A percentile compares a stretch with the other conserved stretches of the same genome.
These are phyloP conservation scores for Balansia obtecta DNA, from an alignment of 2,329 filamentous ascomycete species.

Conservation along the genomic window DNA sequence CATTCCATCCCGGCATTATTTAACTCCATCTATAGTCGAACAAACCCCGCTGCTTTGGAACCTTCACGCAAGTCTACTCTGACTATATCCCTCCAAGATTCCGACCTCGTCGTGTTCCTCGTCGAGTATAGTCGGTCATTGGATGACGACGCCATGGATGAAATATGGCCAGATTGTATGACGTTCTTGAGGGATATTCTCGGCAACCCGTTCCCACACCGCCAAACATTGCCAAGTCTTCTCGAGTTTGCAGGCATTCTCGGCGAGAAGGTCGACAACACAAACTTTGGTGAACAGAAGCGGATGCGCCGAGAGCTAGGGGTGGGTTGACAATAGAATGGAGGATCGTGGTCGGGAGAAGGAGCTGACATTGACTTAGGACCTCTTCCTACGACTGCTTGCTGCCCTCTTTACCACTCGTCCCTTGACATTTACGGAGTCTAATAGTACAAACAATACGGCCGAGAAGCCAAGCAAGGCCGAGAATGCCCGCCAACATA, in stretches of 20 bases:
- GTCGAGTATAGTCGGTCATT: conserved; percentile 82
- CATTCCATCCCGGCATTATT: conserved; percentile 90
- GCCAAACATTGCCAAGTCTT: conserved; percentile 75
- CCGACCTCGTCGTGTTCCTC: conserved; percentile 76
- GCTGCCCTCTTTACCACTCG: conserved; percentile 91
- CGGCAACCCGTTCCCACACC: conserved; percentile 86
- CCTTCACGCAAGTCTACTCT: conserved; percentile 73
- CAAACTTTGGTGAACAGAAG: conserved; percentile 87
- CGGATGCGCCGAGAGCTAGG: conserved; percentile 85
- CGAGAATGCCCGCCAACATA: conserved; percentile 22
- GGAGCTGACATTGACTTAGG: conserved; percentile 36
- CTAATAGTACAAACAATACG: conserved; percentile 22
- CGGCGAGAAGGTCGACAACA: conserved; percentile 94
- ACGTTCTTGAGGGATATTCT: conserved; percentile 82
- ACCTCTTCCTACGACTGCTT: conserved; percentile 76
- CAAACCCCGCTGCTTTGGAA: conserved; percentile 71
- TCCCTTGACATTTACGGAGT: conserved; percentile 59
- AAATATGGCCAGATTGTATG: conserved; percentile 94
- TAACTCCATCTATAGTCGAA: conserved; percentile 90
- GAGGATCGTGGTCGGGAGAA: background rate
- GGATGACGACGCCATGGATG: conserved; percentile 95
- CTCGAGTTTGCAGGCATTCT: conserved; percentile 82
- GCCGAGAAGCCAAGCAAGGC: conserved; percentile 25
- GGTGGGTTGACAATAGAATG: conserved; percentile 36
- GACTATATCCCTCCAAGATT: conserved; percentile 72